phyloP scores from a whole-genome alignment of 768 basidiomycete genomes.

The Xerocomellus amylosporus region DNA sequence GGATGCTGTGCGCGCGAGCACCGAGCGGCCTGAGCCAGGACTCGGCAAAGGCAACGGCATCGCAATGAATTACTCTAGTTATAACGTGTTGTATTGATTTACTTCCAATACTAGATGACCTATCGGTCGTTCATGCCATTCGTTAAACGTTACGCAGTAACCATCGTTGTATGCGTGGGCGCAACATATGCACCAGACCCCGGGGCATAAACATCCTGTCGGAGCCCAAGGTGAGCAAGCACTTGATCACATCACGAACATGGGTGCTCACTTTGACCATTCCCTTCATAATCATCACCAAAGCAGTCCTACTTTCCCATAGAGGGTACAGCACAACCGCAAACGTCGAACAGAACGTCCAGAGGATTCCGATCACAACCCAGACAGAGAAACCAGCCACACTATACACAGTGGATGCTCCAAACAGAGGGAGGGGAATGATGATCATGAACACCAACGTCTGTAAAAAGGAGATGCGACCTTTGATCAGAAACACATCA shows the following conservation, averaged over 20 bases:
- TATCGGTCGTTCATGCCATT: not conserved
- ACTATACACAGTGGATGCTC: constrained; percentile 69
- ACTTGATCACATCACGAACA: not conserved
- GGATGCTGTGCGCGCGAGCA: too few species aligned
- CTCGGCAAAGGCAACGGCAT: too few species aligned
- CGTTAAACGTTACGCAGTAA: not conserved
- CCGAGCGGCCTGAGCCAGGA: too few species aligned
- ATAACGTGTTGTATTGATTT: not conserved
- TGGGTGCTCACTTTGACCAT: constrained; percentile 53
- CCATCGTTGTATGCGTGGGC: not conserved
- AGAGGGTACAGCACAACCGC: constrained; percentile 83
- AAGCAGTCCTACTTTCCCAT: constrained; percentile 73
- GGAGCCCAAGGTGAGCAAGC: not conserved
- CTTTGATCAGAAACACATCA: not conserved
- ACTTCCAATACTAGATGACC: not conserved
- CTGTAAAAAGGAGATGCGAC: constrained; percentile 27
- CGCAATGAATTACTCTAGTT: not conserved
- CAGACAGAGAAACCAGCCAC: constrained; percentile 68
- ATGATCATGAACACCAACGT: constrained; percentile 63
- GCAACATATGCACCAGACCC: constrained; percentile 42
- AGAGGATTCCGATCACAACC: constrained; percentile 79
- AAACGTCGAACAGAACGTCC: constrained; percentile 76
- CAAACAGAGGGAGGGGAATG: constrained; percentile 86
- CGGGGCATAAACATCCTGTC: constrained; percentile 42
- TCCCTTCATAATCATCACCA: constrained; percentile 57